These are phyloP conservation scores for Echinochloa phyllopogon DNA, from an alignment of 176 grass and related monocot species.

Conservation along the genomic window DNA sequence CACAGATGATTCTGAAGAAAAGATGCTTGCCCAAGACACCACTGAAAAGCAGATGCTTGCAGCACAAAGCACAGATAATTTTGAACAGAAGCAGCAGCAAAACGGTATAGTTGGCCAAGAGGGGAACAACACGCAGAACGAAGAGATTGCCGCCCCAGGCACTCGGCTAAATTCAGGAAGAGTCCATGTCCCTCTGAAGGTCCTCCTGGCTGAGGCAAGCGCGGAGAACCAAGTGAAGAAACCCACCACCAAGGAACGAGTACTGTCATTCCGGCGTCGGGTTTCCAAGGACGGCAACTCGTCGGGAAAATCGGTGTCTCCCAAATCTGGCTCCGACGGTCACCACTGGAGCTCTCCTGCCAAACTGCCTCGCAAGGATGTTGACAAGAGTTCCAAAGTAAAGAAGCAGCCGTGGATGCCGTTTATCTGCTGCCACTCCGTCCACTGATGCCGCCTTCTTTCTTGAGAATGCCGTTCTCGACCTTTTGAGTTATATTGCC, in stretches of 20 bases:
- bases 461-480: background rate
- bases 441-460: slow-evolving; percentile 31
- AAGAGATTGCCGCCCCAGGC: slow-evolving; percentile 29
- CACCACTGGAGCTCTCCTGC: slow-evolving; percentile 60
- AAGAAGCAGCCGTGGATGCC: slow-evolving; percentile 63
- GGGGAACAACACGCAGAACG: slow-evolving; percentile 29
- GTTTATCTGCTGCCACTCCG: slow-evolving; percentile 68
- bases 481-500: slow-evolving; percentile 18
- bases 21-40: background rate
- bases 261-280: slow-evolving; percentile 37
- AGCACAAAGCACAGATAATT: background rate
- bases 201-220: slow-evolving; percentile 61
- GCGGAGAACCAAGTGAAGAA: slow-evolving; percentile 56
- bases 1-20: slow-evolving; percentile 20
- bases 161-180: slow-evolving; percentile 45
- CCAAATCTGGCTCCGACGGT: slow-evolving; percentile 20
- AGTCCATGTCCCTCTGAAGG: slow-evolving; percentile 56
- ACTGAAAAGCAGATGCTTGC: slow-evolving; percentile 3
- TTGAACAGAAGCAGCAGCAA: slow-evolving; percentile 23
- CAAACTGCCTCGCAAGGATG: slow-evolving; percentile 43
- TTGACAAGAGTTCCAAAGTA: slow-evolving; percentile 47
- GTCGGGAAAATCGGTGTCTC: background rate
- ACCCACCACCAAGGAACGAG: slow-evolving; percentile 44
- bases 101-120: slow-evolving; percentile 17
- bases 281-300: slow-evolving; percentile 26